Conservation (phyloP, 257 asterid genomes). For the Nicotiana paniculata region DNA sequence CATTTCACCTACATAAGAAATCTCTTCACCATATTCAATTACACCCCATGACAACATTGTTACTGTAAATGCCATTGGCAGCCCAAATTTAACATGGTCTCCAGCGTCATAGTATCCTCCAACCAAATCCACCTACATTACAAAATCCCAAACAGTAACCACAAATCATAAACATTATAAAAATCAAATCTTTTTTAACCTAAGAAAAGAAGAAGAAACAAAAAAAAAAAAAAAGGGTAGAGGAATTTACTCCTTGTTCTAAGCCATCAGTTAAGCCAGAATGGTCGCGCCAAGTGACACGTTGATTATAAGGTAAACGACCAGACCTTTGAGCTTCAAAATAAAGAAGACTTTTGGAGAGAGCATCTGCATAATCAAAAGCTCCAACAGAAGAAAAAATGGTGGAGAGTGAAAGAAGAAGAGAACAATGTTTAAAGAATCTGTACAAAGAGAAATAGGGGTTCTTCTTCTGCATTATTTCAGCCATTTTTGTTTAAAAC, state of each 20-base stretch:
- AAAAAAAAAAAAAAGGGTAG: too few relatives aligned
- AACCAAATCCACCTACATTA: slow-evolving; percentile 44
- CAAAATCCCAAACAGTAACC: background rate
- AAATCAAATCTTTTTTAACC: too few relatives aligned
- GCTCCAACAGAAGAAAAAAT: background rate
- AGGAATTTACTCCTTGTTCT: slow-evolving; percentile 23
- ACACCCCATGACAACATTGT: slow-evolving; percentile 54
- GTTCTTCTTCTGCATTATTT: background rate
- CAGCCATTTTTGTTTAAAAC: background rate
- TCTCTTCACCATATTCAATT: slow-evolving; percentile 29
- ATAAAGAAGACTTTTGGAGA: slow-evolving; percentile 23
- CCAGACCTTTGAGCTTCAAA: slow-evolving; percentile 36
- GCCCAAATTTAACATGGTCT: slow-evolving; percentile 49
- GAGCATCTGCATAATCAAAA: slow-evolving; percentile 25
- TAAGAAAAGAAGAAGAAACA: too few relatives aligned
- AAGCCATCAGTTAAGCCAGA: slow-evolving; percentile 34
- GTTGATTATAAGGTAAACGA: slow-evolving; percentile 27
- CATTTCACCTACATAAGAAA: slow-evolving; percentile 39
- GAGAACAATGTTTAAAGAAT: background rate
- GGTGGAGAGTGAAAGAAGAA: background rate
- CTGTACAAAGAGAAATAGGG: background rate
- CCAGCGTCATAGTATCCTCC: slow-evolving; percentile 66
- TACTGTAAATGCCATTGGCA: slow-evolving; percentile 59
- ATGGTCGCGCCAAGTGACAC: slow-evolving; percentile 30
- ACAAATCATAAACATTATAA: background rate